Evolutionary conservation across 2,329 filamentous ascomycete genomes (phyloP).

Genomic region (Alternaria ventricosa): DNA sequence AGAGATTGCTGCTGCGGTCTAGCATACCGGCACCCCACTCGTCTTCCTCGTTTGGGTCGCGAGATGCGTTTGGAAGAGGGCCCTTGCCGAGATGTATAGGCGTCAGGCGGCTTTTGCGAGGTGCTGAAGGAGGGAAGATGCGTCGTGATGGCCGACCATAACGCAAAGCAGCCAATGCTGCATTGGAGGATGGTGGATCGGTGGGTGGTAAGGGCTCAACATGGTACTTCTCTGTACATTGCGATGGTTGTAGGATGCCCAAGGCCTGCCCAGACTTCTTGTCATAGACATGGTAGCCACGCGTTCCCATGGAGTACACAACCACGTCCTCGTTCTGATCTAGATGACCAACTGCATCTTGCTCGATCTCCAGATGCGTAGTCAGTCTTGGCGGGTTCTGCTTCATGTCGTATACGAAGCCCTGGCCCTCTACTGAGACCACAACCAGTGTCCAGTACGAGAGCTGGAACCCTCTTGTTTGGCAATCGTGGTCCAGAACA

Average conservation of each 20-base stretch:
- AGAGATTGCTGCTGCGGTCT: slow-evolving; percentile 9
- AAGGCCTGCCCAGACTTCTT: slow-evolving; percentile 6
- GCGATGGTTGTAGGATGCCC: slow-evolving; percentile 5
- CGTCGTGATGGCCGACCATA: slow-evolving; percentile 1
- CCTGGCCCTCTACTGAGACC: slow-evolving; percentile 8
- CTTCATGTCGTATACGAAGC: slow-evolving; percentile 13
- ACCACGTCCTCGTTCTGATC: slow-evolving; percentile 13
- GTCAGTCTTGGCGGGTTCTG: slow-evolving; percentile 6
- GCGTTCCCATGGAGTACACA: slow-evolving; percentile 8
- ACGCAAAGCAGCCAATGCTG: not conserved
- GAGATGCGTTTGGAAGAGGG: not conserved
- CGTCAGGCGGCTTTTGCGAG: slow-evolving; percentile 2
- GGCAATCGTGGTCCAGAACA: slow-evolving; percentile 3
- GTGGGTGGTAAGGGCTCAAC: not conserved
- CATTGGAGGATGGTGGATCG: not conserved
- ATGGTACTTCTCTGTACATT: slow-evolving; percentile 7
- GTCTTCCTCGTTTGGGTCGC: slow-evolving; percentile 1
- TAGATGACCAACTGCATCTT: slow-evolving; percentile 11
- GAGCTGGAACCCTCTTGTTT: slow-evolving; percentile 14
- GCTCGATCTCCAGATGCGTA: slow-evolving; percentile 4
- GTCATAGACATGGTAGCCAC: slow-evolving; percentile 11
- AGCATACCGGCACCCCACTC: slow-evolving; percentile 15
- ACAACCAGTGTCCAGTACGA: slow-evolving; percentile 10
- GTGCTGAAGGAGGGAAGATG: not conserved
- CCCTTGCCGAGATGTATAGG: slow-evolving; percentile 1